Evolutionary conservation across 768 basidiomycete species (phyloP).

Genomic region (Rhodotorula graminis): DNA sequence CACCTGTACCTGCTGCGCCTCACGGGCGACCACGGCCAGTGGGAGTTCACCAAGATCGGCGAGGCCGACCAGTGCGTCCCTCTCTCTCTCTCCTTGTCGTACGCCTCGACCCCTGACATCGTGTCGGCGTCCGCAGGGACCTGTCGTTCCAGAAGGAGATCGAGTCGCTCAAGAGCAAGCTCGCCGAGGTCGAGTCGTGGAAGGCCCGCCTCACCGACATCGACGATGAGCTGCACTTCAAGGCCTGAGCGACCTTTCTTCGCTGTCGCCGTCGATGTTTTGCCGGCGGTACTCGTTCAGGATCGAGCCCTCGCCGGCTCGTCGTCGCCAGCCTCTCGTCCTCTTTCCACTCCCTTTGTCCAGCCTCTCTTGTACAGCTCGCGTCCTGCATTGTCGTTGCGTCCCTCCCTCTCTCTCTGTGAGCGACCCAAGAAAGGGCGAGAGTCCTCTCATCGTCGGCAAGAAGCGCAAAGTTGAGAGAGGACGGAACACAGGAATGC

Average conservation of each 20-base stretch:
- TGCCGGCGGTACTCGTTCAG: no score
- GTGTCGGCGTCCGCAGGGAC: constrained; percentile 12
- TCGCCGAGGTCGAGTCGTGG: constrained; percentile 70
- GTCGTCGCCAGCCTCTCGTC: neutral
- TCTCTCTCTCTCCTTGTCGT: neutral
- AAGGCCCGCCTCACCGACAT: constrained; percentile 53
- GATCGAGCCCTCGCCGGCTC: neutral
- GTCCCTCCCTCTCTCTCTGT: neutral
- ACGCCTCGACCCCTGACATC: neutral
- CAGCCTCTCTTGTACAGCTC: neutral
- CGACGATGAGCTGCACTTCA: constrained; percentile 36
- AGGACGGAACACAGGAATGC: no score
- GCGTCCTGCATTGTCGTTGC: neutral
- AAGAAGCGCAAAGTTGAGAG: no score
- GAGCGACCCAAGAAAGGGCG: no score
- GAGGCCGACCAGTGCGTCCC: constrained; percentile 60
- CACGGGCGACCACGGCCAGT: constrained; percentile 62
- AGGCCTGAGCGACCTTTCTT: neutral
- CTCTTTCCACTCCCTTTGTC: neutral
- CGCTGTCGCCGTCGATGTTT: no score
- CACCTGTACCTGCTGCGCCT: constrained; percentile 81
- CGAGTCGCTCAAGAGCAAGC: constrained; percentile 58
- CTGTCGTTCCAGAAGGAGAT: constrained; percentile 75
- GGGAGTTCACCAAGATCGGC: constrained; percentile 67
- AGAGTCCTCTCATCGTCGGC: no score